Conservation (phyloP, 2,329 filamentous ascomycete species). For the Parastagonospora nodorum region DNA sequence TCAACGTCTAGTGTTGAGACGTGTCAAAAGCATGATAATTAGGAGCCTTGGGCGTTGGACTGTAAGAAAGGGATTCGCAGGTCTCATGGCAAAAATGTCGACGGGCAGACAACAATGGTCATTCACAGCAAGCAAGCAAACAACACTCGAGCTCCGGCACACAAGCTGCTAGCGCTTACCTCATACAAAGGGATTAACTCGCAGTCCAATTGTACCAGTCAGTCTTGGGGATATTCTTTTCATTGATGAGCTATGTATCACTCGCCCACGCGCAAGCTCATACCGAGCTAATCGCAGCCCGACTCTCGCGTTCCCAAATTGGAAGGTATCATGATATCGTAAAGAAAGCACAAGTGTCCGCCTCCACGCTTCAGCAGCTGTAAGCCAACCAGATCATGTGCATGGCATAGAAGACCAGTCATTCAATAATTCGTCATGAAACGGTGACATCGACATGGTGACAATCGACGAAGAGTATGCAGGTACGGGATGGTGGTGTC, state of each 20-base stretch:
- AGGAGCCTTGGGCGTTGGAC: too few relatives aligned
- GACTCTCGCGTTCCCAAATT: conserved; percentile 7
- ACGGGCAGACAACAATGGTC: too few relatives aligned
- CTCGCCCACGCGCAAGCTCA: not conserved
- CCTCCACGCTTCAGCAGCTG: conserved; percentile 12
- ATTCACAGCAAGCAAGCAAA: too few relatives aligned
- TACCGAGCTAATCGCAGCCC: conserved; percentile 7
- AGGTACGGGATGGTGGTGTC: conserved; percentile 27
- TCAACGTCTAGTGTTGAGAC: too few relatives aligned
- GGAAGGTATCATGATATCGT: conserved; percentile 24
- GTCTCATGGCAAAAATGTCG: too few relatives aligned
- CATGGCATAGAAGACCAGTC: conserved; percentile 12
- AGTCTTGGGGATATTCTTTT: not conserved
- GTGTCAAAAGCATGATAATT: too few relatives aligned
- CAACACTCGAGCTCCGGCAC: too few relatives aligned
- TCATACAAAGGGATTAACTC: too few relatives aligned
- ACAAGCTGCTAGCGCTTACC: too few relatives aligned
- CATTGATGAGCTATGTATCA: conserved; percentile 12
- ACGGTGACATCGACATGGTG: conserved; percentile 28
- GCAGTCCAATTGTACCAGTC: too few relatives aligned
- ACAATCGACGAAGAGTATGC: conserved; percentile 23
- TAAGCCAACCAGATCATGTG: conserved; percentile 9
- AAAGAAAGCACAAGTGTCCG: conserved; percentile 6
- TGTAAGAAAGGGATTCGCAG: too few relatives aligned
- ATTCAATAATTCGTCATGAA: conserved; percentile 20